Evolutionary conservation across 441 rosid species (phyloP), one percentile per base, ranked within the genome.

Genomic region (Brassica balearica): DNA sequence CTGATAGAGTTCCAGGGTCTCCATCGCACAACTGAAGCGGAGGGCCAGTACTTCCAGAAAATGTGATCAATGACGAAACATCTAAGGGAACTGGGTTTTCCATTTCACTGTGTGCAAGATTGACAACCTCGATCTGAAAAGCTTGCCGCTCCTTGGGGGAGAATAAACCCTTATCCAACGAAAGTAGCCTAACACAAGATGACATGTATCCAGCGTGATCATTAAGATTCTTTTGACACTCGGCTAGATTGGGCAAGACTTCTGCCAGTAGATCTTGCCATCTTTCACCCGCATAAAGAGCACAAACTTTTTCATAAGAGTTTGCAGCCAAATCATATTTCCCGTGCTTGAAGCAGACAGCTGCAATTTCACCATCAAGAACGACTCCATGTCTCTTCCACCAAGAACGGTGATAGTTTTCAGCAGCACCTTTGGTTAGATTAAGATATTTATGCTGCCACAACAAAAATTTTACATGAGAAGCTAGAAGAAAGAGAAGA

Each of bases 321-420:
- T 91, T 96, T 77, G 98, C 98, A 81, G 99, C 99, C 77, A 89
- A 86, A 84, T 96, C 99, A 82, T 82, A 91, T 80, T 92, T 94
- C 78, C 94, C 91, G 83, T 82, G 89, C 90, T 88, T 86, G 85
- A 96, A 94, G 86, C 94, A 90, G 83, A 94, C 92, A 76, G 98
- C 93, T 68, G 98, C 99, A 66, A 94, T 92, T 87, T 96, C 99
- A 76, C 98, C 98, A 84, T 96, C 98, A 73, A 94, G 98, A 79
- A 91, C 91, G 77, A 96, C 98, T 64, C 98, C 98, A 84, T 96
- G 98, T 82, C 99, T 88, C 89, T 91, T 94, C 99, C 99, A 96
- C 97, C 97, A 96, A 69, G 98, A 96, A 64, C 77, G 91, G 86
- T 96, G 97, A 86, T 90, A 96, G 80, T 96, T 94, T 65, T 91